Evolutionary conservation across 805 yeast genomes (phyloP), one percentile per base, ranked within the genome.

Genomic region (Hanseniaspora meyeri): DNA sequence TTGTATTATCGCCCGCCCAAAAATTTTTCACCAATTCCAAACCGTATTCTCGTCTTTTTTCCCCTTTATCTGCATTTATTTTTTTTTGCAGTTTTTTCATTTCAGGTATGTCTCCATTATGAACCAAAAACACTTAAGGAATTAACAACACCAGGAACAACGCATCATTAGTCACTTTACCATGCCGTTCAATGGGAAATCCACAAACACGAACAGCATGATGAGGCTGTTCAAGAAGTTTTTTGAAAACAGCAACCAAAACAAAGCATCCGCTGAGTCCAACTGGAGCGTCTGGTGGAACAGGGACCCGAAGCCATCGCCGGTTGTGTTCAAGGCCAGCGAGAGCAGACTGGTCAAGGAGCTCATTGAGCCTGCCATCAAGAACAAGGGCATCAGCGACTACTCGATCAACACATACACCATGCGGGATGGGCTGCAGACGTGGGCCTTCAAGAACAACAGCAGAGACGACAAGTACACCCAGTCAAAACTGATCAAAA

Each of bases 381-480:
- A 49, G 10, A 31, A 50, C 20, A 40, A 19, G 12, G 46, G 43
- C 9, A 31, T 51, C 11, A n/a, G 43, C 6, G 47, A 51, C 16
- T 56, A 45, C 29, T 34, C 49, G 1, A 49, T 56, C 27, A 50
- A 56, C 10, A 50, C 54, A 5, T 56, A 39, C 31, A 45, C 34
- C 34, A 56, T 53, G 17, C 11, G 29, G 0, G 48, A 50, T 34
- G 58, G 58, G n/a, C n/a, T 56, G 3, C 47, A 50, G 9, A 50
- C 58, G 14, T 56, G 58, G 58, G 36, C 50, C 9, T 56, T 56
- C 42, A 37, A 43, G 5, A 50, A 49, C 24, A 31, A 31, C 49
- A 46, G 27, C 39, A 46, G 40, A 20, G 45, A 45, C 17, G 37
- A 43, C n/a, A 37, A 16, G 10, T 12, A 6, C 27, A 10, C 8